Conservation (phyloP, 2,329 filamentous ascomycete genomes). For the Fusarium sterilihyphosum region DNA sequence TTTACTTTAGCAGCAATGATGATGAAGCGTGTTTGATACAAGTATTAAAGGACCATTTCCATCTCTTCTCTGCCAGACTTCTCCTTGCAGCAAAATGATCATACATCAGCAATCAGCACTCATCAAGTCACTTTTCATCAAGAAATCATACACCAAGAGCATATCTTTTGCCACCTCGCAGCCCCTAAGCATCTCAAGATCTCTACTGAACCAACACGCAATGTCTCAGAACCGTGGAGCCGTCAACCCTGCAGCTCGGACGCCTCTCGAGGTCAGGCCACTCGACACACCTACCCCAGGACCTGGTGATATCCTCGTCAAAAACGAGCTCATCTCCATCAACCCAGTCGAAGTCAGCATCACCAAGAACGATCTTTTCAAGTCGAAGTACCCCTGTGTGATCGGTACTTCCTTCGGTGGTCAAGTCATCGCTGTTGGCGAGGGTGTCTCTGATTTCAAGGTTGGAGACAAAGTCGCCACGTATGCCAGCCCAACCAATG, state of each 20-base stretch:
- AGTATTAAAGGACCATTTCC: background rate
- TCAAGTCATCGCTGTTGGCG: background rate
- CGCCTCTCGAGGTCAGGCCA: background rate
- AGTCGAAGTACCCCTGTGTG: background rate
- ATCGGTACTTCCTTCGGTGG: background rate
- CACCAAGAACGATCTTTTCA: background rate
- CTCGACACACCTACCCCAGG: background rate
- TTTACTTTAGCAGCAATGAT: background rate
- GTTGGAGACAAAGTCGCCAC: background rate
- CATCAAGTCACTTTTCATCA: background rate
- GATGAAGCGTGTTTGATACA: background rate
- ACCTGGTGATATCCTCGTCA: background rate
- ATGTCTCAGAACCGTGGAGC: background rate
- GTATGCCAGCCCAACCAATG: background rate
- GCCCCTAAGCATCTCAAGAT: background rate
- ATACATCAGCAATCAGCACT: background rate
- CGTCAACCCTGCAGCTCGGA: background rate
- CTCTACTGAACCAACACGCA: background rate
- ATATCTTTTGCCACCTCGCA: background rate
- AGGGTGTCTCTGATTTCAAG: background rate
- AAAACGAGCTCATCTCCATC: background rate
- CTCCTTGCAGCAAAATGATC: background rate
- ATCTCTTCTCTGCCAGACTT: rapidly evolving
- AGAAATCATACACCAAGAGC: background rate
- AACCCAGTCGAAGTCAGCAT: background rate